phyloP scores from a whole-genome alignment of 2,329 filamentous ascomycete genomes.

The Botrytis fabae region DNA sequence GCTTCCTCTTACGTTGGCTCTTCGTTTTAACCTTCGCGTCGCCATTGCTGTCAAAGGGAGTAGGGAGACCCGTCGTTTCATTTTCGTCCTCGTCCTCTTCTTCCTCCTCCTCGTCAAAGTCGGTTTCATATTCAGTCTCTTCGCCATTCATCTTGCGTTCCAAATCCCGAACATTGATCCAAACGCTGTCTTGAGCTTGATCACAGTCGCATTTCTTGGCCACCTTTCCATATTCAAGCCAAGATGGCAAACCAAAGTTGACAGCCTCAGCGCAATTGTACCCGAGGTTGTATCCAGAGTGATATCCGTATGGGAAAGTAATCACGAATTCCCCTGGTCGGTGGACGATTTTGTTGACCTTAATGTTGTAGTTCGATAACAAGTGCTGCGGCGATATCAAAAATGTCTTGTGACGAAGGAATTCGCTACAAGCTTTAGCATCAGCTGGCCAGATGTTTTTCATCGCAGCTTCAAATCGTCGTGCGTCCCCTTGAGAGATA shows the following conservation, averaged over 20 bases:
- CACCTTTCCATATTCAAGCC: constrained; percentile 92
- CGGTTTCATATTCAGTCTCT: constrained; percentile 79
- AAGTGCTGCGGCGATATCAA: constrained; percentile 89
- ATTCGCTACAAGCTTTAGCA: constrained; percentile 93
- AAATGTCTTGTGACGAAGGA: constrained; percentile 95
- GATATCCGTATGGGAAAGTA: constrained; percentile 97
- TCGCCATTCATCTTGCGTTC: constrained; percentile 92
- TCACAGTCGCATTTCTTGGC: constrained; percentile 97
- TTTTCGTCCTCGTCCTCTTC: constrained; percentile 64
- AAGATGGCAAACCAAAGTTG: constrained; percentile 94
- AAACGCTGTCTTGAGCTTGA: constrained; percentile 92
- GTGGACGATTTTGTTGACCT: constrained; percentile 92
- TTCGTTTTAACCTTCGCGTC: constrained; percentile 61
- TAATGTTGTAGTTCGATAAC: constrained; percentile 86
- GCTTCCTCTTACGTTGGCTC: constrained; percentile 68
- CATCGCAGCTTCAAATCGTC: constrained; percentile 93
- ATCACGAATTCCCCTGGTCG: constrained; percentile 98
- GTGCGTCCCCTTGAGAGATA: constrained; percentile 92
- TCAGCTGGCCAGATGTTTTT: constrained; percentile 92
- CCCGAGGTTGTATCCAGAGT: constrained; percentile 95
- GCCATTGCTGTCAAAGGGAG: constrained; percentile 71
- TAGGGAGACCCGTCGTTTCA: constrained; percentile 68
- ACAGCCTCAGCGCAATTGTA: constrained; percentile 99
- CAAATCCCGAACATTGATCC: constrained; percentile 95
- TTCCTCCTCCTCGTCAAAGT: constrained; percentile 70